A percentile compares a stretch with the other conserved stretches of the same genome.
Conservation (phyloP, 2,329 filamentous ascomycete genomes). For the Colletotrichum sp. region DNA sequence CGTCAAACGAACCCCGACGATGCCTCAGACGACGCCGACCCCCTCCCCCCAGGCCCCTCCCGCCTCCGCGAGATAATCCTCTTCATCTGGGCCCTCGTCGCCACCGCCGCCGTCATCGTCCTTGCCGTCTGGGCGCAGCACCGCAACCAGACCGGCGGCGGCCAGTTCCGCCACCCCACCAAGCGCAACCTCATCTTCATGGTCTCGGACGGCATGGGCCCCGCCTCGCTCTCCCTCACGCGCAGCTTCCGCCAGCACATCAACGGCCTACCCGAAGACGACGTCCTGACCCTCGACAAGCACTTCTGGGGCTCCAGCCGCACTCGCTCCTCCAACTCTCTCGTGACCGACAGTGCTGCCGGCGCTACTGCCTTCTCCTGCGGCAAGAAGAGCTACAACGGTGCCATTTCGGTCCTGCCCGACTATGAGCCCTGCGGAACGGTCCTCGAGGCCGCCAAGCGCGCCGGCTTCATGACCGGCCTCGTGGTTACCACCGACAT, state of each 20-base stretch:
- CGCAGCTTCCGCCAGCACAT: conserved; percentile 84
- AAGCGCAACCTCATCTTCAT: conserved; percentile 98
- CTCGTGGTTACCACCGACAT: conserved; percentile 94
- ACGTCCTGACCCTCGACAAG: conserved; percentile 81
- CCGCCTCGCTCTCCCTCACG: conserved; percentile 86
- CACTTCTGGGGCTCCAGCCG: conserved; percentile 91
- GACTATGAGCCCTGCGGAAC: conserved; percentile 89
- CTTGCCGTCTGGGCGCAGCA: conserved; percentile 82
- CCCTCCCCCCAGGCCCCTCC: conserved; percentile 29
- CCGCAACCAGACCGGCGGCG: conserved; percentile 54
- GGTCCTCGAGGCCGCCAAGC: conserved; percentile 90
- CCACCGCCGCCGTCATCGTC: conserved; percentile 79
- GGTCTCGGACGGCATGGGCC: conserved; percentile 99
- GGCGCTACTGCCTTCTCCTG: conserved; percentile 97
- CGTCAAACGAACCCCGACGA: conserved; percentile 28
- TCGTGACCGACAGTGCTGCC: conserved; percentile 96
- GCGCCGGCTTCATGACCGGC: conserved; percentile 89
- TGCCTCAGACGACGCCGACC: conserved; percentile 19
- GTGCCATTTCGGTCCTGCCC: conserved; percentile 88
- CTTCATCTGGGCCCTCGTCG: conserved; percentile 82
- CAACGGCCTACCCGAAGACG: conserved; percentile 73
- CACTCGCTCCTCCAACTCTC: conserved; percentile 81
- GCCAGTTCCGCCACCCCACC: conserved; percentile 26
- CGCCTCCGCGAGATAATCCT: conserved; percentile 74
- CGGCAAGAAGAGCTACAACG: conserved; percentile 93